Evolutionary conservation across 2,329 filamentous ascomycete genomes (phyloP), one percentile per base, ranked within the genome.

Genomic region (Periconia sp.): DNA sequence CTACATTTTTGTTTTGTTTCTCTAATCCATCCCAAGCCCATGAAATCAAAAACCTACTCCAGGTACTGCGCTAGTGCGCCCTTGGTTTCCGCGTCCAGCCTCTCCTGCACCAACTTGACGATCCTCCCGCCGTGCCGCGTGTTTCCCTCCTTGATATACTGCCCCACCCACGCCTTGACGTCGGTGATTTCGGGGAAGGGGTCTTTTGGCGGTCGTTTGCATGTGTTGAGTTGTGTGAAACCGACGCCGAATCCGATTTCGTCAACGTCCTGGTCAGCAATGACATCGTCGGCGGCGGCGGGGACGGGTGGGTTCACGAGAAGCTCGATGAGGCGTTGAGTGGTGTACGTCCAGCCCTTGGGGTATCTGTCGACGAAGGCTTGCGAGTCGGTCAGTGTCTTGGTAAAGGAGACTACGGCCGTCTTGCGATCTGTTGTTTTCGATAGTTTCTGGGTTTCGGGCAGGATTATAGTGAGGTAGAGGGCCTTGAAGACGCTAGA

Each of bases 231-330:
- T 31, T 90, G 88, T 0, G 94, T 97, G 76, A 96, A 99, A 9
- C 92, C 93, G 60, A 97, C 87, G 23, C 94, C 94, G 68, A 99
- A 99, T 27, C 91, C 88, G 61, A 97, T 86, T 71, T 99, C 94
- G 65, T 99, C 94, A 23, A 96, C 90, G 66, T 97, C 93, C 2
- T 91, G 87, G 70, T 97, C 94, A 11, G 86, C 84, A 58, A 96
- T 87, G 47, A 90, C 78, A 61, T 95, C 91, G 53, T 88, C 87
- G 35, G 82, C 77, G 1, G 87, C 84, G 15, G 79, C 77, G 7
- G 82, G 81, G 5, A 93, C 83, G 35, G 93, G 92, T 23, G 93
- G 91, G 74, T 96, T 95, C 70, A 93, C 88, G 8, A 99, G 82
- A 14, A 97, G 82, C 64, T 93, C 91, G 41, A 99, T 82, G 54